These are phyloP conservation scores for Neofusicoccum sp. DNA, from an alignment of 2,329 filamentous ascomycete species.

Conservation along the genomic window DNA sequence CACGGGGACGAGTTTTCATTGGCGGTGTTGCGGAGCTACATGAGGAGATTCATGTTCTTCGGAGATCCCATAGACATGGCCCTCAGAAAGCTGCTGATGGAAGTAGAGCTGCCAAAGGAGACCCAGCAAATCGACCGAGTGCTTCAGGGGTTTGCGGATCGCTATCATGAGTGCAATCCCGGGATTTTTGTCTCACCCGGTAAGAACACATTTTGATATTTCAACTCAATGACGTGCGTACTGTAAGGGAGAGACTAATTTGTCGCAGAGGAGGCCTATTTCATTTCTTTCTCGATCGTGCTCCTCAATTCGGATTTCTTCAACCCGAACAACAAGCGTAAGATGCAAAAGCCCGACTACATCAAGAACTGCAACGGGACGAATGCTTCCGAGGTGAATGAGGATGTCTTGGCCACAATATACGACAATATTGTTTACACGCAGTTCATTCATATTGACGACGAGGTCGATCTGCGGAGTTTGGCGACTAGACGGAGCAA, in stretches of 20 bases:
- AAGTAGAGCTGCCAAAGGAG: conserved; percentile 92
- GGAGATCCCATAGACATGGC: conserved; percentile 98
- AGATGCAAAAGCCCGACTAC: conserved; percentile 96
- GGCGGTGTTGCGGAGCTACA: conserved; percentile 86
- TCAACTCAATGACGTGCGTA: too few species aligned
- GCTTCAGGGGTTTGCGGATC: conserved; percentile 88
- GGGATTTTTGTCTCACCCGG: conserved; percentile 82
- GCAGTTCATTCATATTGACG: conserved; percentile 95
- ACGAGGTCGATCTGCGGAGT: conserved; percentile 77
- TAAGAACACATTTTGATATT: conserved; percentile 28
- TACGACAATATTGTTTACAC: conserved; percentile 99
- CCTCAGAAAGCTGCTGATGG: conserved; percentile 91
- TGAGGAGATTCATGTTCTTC: conserved; percentile 92
- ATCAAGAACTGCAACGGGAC: conserved; percentile 86
- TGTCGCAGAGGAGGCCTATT: conserved; percentile 80
- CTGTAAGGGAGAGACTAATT: conserved; percentile 23
- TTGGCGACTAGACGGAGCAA: conserved; percentile 70
- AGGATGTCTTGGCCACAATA: conserved; percentile 91
- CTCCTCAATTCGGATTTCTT: conserved; percentile 98
- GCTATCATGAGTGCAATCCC: conserved; percentile 97
- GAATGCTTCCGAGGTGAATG: conserved; percentile 65
- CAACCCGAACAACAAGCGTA: conserved; percentile 99
- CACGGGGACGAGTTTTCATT: conserved; percentile 80
- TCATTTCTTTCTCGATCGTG: conserved; percentile 93
- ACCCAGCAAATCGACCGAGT: conserved; percentile 97